These are phyloP conservation scores for Aethionema arabicum DNA, from an alignment of 345 rosid species.

Conservation along the genomic window DNA sequence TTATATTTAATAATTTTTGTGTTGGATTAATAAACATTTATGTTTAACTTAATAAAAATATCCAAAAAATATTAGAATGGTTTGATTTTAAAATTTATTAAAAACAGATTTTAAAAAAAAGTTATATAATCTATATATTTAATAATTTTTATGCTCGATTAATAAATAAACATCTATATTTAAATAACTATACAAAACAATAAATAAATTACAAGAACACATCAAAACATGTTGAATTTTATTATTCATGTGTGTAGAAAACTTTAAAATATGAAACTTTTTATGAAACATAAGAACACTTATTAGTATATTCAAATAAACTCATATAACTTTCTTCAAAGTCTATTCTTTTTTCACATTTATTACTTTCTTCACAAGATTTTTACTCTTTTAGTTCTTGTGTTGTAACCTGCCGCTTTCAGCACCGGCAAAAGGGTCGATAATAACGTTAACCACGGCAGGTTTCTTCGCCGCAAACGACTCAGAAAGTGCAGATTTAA, in stretches of 20 bases:
- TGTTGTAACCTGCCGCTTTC: slow-evolving; percentile 97
- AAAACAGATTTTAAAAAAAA: no score
- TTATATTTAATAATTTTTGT: no score
- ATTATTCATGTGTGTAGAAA: no score
- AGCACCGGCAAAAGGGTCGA: slow-evolving; percentile 93
- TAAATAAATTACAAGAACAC: no score
- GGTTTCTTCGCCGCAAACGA: slow-evolving; percentile 79
- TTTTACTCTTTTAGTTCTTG: slow-evolving; percentile 59
- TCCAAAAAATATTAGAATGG: no score
- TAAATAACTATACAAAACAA: neutral
- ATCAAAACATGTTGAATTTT: no score
- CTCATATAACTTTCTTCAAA: neutral
- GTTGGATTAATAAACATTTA: no score
- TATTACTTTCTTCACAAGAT: slow-evolving; percentile 11
- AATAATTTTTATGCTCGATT: neutral
- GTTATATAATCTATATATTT: no score
- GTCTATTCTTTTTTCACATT: neutral
- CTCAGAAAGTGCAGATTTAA: slow-evolving; percentile 69
- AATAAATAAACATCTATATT: no score
- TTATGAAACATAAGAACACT: neutral
- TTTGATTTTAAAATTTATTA: no score
- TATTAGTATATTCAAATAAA: slow-evolving; percentile 3
- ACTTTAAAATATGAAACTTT: no score
- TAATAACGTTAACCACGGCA: slow-evolving; percentile 69
- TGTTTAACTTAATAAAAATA: no score